These are phyloP conservation scores for Xerocomellus amylosporus DNA, from an alignment of 768 basidiomycete species.

Conservation along the genomic window DNA sequence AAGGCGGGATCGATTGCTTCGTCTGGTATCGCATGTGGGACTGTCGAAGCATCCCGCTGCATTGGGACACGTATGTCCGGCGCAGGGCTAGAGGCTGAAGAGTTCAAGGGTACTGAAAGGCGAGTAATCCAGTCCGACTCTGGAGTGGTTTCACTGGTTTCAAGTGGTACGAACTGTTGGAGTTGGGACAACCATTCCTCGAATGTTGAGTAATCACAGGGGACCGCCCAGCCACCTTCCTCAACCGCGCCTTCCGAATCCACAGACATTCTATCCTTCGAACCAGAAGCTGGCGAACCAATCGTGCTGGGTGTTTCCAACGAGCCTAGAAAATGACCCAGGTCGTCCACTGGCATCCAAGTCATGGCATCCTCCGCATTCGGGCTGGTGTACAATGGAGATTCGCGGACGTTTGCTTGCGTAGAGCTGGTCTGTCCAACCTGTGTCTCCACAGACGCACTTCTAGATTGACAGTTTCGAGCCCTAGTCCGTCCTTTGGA, in stretches of 20 bases:
- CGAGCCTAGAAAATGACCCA: slow-evolving; percentile 42
- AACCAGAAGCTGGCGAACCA: not conserved
- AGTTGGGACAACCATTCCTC: slow-evolving; percentile 53
- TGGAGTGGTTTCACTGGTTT: slow-evolving; percentile 3
- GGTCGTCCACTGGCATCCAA: not conserved
- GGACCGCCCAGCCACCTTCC: not conserved
- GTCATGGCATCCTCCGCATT: not conserved
- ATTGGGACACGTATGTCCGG: not conserved
- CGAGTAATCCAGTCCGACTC: slow-evolving; percentile 9
- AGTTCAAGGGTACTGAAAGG: not conserved
- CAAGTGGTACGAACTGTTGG: slow-evolving; percentile 41
- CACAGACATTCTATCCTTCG: slow-evolving; percentile 9
- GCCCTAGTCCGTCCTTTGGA: slow-evolving; percentile 28
- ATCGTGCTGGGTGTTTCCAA: slow-evolving; percentile 28
- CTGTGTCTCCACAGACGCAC: slow-evolving; percentile 18
- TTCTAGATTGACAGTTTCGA: slow-evolving; percentile 33
- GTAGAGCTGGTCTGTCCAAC: not conserved
- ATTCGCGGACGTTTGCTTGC: not conserved
- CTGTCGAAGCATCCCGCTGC: not conserved
- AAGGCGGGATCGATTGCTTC: slow-evolving; percentile 33
- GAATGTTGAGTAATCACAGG: slow-evolving; percentile 40
- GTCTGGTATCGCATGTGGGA: slow-evolving; percentile 10
- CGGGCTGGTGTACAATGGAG: not conserved
- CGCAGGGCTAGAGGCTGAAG: not conserved
- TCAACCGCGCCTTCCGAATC: slow-evolving; percentile 10